A percentile compares a stretch with the other conserved stretches of the same genome.
Evolutionary conservation across 2,329 filamentous ascomycete genomes (phyloP).

Genomic region (Colletotrichum plurivorum): DNA sequence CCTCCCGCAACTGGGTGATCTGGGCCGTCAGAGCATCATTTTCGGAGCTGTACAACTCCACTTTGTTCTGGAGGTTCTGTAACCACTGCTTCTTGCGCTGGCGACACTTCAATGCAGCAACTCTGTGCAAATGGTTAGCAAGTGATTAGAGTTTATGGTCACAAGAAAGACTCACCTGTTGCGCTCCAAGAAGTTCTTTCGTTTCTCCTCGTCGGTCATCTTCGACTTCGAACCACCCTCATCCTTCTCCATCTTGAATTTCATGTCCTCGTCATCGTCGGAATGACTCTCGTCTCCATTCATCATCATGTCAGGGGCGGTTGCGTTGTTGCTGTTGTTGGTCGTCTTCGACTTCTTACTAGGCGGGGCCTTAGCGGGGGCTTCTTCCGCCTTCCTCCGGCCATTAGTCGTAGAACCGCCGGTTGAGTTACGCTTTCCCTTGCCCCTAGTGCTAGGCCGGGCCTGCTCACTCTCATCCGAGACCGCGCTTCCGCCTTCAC

Average conservation of each 20-base stretch:
- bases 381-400: conserved; percentile 83
- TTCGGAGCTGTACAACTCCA: conserved; percentile 92
- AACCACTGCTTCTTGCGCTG: conserved; percentile 99
- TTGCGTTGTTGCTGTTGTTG: conserved; percentile 48
- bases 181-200: conserved; percentile 96
- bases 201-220: conserved; percentile 99
- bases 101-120: conserved; percentile 95
- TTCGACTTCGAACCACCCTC: conserved; percentile 76
- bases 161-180: conserved; percentile 79
- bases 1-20: conserved; percentile 87
- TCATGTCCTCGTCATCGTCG: conserved; percentile 67
- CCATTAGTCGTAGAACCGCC: conserved; percentile 67
- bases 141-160: too few species aligned
- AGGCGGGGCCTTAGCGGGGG: conserved; percentile 72
- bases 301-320: conserved; percentile 42
- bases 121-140: conserved; percentile 66
- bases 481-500: conserved; percentile 77
- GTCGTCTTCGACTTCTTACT: conserved; percentile 78
- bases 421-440: conserved; percentile 76
- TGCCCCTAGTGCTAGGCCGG: conserved; percentile 76
- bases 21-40: conserved; percentile 90
- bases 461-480: conserved; percentile 81
- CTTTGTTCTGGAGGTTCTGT: conserved; percentile 92
- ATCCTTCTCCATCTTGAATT: conserved; percentile 57
- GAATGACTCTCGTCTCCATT: conserved; percentile 48